These are phyloP conservation scores for Fusarium fracticaudum DNA, from an alignment of 2,329 filamentous ascomycete species.

Conservation along the genomic window DNA sequence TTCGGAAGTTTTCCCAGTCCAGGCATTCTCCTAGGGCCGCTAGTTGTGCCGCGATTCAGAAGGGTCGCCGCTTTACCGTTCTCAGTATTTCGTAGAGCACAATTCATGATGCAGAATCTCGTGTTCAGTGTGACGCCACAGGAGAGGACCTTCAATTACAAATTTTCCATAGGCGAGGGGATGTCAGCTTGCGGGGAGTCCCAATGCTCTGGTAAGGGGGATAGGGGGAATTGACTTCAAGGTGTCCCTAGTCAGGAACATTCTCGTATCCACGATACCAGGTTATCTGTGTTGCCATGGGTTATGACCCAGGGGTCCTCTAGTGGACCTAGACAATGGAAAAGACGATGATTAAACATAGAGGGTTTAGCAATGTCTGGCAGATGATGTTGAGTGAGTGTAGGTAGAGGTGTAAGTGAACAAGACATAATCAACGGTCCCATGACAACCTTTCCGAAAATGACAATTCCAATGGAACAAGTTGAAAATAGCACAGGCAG, in stretches of 20 bases:
- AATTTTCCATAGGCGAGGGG: background rate
- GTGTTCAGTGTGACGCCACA: constrained; percentile 16
- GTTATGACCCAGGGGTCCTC: constrained; percentile 1
- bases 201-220: constrained; percentile 1
- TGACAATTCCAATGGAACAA: background rate
- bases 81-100: background rate
- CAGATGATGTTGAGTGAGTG: background rate
- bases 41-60: background rate
- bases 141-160: background rate
- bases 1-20: background rate
- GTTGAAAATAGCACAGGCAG: background rate
- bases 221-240: constrained; percentile 6
- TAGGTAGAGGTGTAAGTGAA: background rate
- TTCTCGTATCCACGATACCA: constrained; percentile 27
- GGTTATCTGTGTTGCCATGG: constrained; percentile 18
- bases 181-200: constrained; percentile 1
- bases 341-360: background rate
- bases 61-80: background rate
- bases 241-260: constrained; percentile 21
- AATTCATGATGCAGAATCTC: background rate
- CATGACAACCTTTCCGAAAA: background rate
- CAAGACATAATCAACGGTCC: background rate
- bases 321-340: background rate
- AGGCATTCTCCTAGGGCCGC: background rate
- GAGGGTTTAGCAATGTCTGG: background rate